Conservation (phyloP, 2,329 filamentous ascomycete genomes). For the Albophoma yamanashiensis region DNA sequence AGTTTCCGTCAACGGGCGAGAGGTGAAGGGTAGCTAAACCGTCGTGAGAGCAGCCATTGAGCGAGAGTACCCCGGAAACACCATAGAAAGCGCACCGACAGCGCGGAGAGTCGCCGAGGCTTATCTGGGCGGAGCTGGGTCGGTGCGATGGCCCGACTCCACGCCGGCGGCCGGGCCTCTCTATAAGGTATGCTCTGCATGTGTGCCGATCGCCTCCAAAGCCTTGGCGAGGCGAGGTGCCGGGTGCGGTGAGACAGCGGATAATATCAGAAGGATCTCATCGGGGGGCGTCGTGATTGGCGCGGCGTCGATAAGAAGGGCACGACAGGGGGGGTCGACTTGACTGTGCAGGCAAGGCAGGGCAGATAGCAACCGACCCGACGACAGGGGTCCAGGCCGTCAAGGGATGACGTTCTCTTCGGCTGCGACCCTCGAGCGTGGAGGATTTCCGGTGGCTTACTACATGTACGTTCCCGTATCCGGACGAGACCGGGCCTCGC, state of each 20-base stretch:
- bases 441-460: background rate
- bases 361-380: background rate
- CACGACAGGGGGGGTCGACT: background rate
- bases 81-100: too few species aligned
- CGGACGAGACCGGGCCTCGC: too few species aligned
- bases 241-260: background rate
- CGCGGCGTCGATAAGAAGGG: background rate
- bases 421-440: background rate
- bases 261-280: background rate
- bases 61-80: background rate
- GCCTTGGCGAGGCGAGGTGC: background rate
- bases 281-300: background rate
- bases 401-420: background rate
- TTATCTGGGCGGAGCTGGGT: background rate
- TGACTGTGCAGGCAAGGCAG: background rate
- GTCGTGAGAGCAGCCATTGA: background rate
- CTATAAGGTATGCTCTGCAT: too few species aligned
- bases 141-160: background rate
- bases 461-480: too few species aligned
- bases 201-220: background rate
- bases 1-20: background rate
- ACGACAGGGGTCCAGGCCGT: background rate
- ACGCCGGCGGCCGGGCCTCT: background rate
- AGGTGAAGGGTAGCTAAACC: background rate
- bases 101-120: background rate